Conservation (phyloP, 2,329 filamentous ascomycete genomes). For the Paraphaeosphaeria sporulosa region DNA sequence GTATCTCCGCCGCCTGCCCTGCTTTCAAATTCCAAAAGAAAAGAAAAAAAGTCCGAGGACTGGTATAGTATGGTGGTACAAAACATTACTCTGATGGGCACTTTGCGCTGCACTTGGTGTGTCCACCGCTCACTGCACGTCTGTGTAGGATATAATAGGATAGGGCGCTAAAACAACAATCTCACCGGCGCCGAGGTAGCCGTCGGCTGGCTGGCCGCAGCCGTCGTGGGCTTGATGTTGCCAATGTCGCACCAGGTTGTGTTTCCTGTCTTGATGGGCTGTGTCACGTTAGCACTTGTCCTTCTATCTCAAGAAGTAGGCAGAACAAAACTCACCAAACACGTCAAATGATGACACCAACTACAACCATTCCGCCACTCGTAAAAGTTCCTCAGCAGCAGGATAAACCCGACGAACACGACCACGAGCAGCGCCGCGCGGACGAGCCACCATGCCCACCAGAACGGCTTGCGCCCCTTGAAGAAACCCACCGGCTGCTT, state of each 20-base stretch:
- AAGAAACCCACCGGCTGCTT: conserved; percentile 75
- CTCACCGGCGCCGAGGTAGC: background rate
- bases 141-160: too few species aligned
- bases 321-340: conserved; percentile 82
- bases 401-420: conserved; percentile 84
- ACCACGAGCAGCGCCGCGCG: conserved; percentile 78
- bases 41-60: too few species aligned
- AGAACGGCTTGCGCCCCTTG: conserved; percentile 87
- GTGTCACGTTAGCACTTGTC: conserved; percentile 8
- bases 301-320: too few species aligned
- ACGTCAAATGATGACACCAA: conserved; percentile 97
- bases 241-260: conserved; percentile 49
- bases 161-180: background rate
- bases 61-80: too few species aligned
- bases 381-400: conserved; percentile 93
- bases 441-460: conserved; percentile 98
- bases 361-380: conserved; percentile 75
- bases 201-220: background rate
- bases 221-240: conserved; percentile 30
- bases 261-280: conserved; percentile 34
- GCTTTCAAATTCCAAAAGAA: too few species aligned
- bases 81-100: too few species aligned
- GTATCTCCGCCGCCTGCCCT: background rate
- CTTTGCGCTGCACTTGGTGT: too few species aligned
- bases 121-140: too few species aligned